Evolutionary conservation across 768 basidiomycete genomes (phyloP), one percentile per base, ranked within the genome.

Genomic region (Clitopilus passeckerianus): DNA sequence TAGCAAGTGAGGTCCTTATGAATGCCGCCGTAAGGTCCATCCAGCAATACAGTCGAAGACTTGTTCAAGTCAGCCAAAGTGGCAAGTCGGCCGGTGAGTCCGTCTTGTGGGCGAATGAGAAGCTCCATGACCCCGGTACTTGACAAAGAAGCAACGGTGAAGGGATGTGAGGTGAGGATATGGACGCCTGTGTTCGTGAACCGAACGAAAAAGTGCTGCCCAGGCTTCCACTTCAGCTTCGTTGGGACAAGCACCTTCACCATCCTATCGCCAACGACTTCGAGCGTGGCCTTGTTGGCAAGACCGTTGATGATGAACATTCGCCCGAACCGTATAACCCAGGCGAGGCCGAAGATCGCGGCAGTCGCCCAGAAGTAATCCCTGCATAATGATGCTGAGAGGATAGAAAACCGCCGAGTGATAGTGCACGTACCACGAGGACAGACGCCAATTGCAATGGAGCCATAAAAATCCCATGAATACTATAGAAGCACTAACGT

Each of bases 401-500:
- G 18, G 1, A 22, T 30, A 18, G 9, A 5, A 9, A 35, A 12
- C 14, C 7, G 53, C 18, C 2, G 20, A 12, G 3, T 52, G 18
- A n/a, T 10, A 12, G 1, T 34, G n/a, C 27, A 60, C 58, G 5
- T 44, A 70, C 69, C 71, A 71, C 2, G 70, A 71, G 7, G 70
- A 65, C 1, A 74, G 65, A 10, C 61, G 61, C 57, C 64, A 69
- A 59, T 70, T 65, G 61, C 68, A 68, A 57, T 75, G 74, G 54
- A 70, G 61, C 64, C 72, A 75, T 6, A 74, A 65, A 0, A 68
- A 66, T 1, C 67, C 66, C 64, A 72, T 70, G 61, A 75, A 74
- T n/a, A 75, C 61, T 5, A 65, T 66, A 0, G 72, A 65, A 10
- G 68, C 70, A 30, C 71, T 71, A 59, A 20, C 35, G 53, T 46